These are phyloP conservation scores for Kuraishia cidri DNA, from an alignment of 805 yeast species.

Conservation along the genomic window DNA sequence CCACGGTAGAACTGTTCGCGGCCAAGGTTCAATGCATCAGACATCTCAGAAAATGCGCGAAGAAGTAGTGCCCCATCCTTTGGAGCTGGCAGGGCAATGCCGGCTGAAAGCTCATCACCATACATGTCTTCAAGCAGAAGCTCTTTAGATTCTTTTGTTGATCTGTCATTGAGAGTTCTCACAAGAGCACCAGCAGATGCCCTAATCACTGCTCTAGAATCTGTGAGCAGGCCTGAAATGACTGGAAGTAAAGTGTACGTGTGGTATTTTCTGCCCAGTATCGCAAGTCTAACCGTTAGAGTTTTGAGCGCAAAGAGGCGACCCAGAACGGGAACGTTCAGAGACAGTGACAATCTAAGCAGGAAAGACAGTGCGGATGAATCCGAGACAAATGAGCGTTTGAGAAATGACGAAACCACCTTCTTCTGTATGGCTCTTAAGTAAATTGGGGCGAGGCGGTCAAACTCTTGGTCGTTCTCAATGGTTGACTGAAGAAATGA, in stretches of 20 bases:
- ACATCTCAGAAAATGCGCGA: no score
- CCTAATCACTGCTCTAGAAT: conserved; percentile 43
- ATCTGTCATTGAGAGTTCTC: conserved; percentile 25
- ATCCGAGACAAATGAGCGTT: conserved; percentile 24
- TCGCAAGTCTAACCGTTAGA: conserved; percentile 25
- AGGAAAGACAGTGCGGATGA: conserved; percentile 49
- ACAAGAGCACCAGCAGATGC: conserved; percentile 27
- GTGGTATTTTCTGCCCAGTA: conserved; percentile 20
- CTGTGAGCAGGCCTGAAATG: conserved; percentile 43
- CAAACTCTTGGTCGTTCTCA: conserved; percentile 28
- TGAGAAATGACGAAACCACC: conserved; percentile 14
- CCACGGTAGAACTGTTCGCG: no score
- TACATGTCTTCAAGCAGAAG: conserved; percentile 47
- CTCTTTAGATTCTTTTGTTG: conserved; percentile 22
- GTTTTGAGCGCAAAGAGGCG: conserved; percentile 39
- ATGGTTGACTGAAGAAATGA: conserved; percentile 15
- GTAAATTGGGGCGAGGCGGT: conserved; percentile 29
- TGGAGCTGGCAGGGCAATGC: no score
- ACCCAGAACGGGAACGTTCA: conserved; percentile 48
- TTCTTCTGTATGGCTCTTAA: conserved; percentile 29
- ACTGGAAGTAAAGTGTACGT: conserved; percentile 52
- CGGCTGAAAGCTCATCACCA: conserved; percentile 32
- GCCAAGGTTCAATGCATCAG: no score
- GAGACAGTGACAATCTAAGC: conserved; percentile 45
- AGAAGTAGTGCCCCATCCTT: no score